Conservation (phyloP, 768 basidiomycete genomes). For the Mycena rosella region DNA sequence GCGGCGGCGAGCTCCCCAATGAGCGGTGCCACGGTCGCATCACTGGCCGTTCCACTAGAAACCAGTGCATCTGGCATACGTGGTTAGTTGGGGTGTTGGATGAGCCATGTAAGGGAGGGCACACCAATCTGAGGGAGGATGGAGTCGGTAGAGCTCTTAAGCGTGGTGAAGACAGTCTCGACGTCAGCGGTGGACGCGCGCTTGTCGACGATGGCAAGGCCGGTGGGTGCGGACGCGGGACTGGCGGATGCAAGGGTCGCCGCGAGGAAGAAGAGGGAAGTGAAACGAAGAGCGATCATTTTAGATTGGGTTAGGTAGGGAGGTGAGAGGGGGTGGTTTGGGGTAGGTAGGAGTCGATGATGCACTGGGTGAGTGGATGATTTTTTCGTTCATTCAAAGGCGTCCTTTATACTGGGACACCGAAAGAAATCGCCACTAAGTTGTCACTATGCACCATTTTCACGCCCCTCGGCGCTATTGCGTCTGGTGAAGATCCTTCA, state of each 20-base stretch:
- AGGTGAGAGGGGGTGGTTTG: no score
- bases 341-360: no score
- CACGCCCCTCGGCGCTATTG: slow-evolving; percentile 11
- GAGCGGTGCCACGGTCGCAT: no score
- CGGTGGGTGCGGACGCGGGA: slow-evolving; percentile 21
- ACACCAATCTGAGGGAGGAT: slow-evolving; percentile 42
- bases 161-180: slow-evolving; percentile 34
- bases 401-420: slow-evolving; percentile 14
- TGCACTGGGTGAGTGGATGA: slow-evolving; percentile 16
- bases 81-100: no score
- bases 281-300: slow-evolving; percentile 35
- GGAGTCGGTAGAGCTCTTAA: slow-evolving; percentile 36
- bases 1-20: no score
- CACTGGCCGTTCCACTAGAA: no score
- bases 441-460: slow-evolving; percentile 8
- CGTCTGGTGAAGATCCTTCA: slow-evolving; percentile 11
- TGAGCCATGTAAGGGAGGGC: no score
- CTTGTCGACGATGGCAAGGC: slow-evolving; percentile 22
- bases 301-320: slow-evolving; percentile 2
- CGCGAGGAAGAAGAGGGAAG: slow-evolving; percentile 23
- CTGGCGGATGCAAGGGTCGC: slow-evolving; percentile 31
- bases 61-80: no score
- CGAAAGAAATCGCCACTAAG: slow-evolving; percentile 15
- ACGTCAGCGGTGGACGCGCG: slow-evolving; percentile 37
- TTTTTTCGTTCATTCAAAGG: slow-evolving; percentile 18